These are phyloP conservation scores for Phaeodactylum tricornutum DNA, from an alignment of 108 stramenopile species.

Conservation along the genomic window DNA sequence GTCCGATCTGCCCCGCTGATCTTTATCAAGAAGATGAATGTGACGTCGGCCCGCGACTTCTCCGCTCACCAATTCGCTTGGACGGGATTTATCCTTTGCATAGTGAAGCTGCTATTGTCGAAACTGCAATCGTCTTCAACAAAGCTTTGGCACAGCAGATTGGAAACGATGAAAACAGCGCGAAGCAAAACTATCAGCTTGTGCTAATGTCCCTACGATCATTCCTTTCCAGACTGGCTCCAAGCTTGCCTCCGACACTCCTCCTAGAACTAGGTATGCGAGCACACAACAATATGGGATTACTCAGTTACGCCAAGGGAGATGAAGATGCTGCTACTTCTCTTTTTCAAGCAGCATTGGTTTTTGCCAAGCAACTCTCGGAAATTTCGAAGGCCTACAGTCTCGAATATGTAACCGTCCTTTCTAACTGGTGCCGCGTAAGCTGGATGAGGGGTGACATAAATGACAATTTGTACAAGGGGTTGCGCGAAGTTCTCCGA, in stretches of 20 bases:
- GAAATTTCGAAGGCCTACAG: conserved; percentile 1
- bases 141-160: conserved; percentile 19
- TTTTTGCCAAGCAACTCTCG: conserved; percentile 5
- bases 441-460: conserved; percentile 27
- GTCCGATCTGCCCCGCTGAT: not conserved
- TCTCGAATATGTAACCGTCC: conserved; percentile 19
- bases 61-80: too few species aligned
- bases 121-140: conserved; percentile 27
- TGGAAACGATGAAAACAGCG: conserved; percentile 6
- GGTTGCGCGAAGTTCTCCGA: conserved; percentile 21
- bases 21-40: conserved; percentile 35
- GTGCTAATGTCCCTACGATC: too few species aligned
- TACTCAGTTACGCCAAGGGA: conserved; percentile 22
- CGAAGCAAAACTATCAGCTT: conserved; percentile 16
- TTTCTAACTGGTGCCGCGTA: conserved; percentile 35
- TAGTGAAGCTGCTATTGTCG: conserved; percentile 12
- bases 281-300: conserved; percentile 37
- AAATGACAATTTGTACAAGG: conserved; percentile 7
- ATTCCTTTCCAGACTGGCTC: too few species aligned
- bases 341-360: conserved; percentile 22
- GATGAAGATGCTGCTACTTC: conserved; percentile 14
- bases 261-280: conserved; percentile 21
- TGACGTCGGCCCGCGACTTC: conserved; percentile 29
- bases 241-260: not conserved
- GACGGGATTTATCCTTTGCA: too few species aligned